Evolutionary conservation across 2,329 filamentous ascomycete species (phyloP), one percentile per base, ranked within the genome.

Genomic region (Ophiostoma populinum): DNA sequence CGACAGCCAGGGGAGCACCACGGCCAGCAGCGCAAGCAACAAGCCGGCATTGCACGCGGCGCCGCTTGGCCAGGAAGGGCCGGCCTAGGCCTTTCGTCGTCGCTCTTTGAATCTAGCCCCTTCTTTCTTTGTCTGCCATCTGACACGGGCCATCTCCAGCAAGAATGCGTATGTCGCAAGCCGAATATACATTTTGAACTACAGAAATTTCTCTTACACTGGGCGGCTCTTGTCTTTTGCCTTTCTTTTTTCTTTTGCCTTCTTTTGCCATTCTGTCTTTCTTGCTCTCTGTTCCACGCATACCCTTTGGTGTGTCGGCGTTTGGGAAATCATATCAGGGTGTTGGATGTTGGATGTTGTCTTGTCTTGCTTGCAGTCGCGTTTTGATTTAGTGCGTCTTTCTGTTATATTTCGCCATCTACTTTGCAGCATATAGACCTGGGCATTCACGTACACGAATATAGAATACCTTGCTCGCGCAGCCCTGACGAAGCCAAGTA

Each of bases 21-120:
- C 8, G 11, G 11, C 34, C 25, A 51, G 49, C 27, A 62, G 60
- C 5, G 60, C 7, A 32, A 52, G 57, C 12, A 62, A 64, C 32
- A 81, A 80, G 49, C 90, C 90, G 12, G 86, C 90, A 3, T 57
- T 95, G 42, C 90, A 95, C 53, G 76, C 82, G 5, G 87, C 81
- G 17, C 82, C 86, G 2, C 57, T 95, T 29, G 81, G 93, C 52
- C 70, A 31, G 9, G 42, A 25, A 42, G n/a, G n/a, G n/a, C n/a
- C n/a, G n/a, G n/a, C n/a, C n/a, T n/a, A n/a, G n/a, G n/a, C n/a
- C 34, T 10, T 32, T 20, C 12, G 10, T 4, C 5, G 9, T 11
- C 15, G 12, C 6, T 21, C n/a, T 15, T 13, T 8, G 9, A 19
- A 5, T 15, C 9, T 11, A 10, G n/a, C 10, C 9, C 25, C 16